phyloP scores from a whole-genome alignment of 2,329 filamentous ascomycete genomes.

The Thielaviopsis musarum region DNA sequence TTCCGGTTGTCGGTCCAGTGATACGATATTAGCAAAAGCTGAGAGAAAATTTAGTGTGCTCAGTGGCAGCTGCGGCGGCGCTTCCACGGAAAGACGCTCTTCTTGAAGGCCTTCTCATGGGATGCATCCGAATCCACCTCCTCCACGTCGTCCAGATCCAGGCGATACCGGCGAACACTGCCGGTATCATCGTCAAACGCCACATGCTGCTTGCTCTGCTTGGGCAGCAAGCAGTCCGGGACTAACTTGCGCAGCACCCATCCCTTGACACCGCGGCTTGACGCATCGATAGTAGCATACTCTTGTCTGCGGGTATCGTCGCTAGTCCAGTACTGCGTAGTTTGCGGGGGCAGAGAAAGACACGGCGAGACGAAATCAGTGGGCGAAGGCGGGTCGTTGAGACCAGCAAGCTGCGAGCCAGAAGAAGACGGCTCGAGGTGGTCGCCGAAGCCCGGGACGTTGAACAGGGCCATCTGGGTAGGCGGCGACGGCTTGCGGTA shows the following conservation, averaged over 20 bases:
- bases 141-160: constrained; percentile 35
- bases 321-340: constrained; percentile 51
- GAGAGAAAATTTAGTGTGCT: neutral
- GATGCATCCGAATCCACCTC: neutral
- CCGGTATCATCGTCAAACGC: constrained; percentile 45
- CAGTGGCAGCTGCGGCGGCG: neutral
- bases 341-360: constrained; percentile 34
- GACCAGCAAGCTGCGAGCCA: neutral
- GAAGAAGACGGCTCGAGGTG: constrained; percentile 14
- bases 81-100: constrained; percentile 7
- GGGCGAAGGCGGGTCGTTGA: neutral
- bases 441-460: constrained; percentile 23
- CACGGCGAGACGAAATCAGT: constrained; percentile 13
- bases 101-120: constrained; percentile 1
- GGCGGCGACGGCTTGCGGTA: constrained; percentile 15
- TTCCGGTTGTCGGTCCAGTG: neutral
- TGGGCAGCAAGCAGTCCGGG: constrained; percentile 43
- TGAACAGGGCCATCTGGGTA: constrained; percentile 27
- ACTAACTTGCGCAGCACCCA: constrained; percentile 41
- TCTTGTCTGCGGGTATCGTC: constrained; percentile 44
- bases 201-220: constrained; percentile 28
- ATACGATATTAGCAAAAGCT: neutral
- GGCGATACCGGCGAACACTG: constrained; percentile 44
- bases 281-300: constrained; percentile 50
- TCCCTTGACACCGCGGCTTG: constrained; percentile 40